phyloP scores from a whole-genome alignment of 129 eudicot genomes.

The Helianthus annuus region DNA sequence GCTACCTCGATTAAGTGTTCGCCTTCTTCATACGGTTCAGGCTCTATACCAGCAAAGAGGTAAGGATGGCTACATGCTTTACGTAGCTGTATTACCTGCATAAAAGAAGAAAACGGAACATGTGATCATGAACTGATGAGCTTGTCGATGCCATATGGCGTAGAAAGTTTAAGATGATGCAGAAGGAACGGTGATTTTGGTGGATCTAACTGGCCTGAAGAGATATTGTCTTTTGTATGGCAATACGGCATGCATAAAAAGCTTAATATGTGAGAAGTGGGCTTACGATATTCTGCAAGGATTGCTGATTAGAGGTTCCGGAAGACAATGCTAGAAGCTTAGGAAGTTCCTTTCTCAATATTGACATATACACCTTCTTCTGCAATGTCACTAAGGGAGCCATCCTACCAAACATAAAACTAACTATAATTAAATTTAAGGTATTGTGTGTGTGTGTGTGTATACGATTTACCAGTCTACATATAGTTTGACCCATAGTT shows the following conservation, averaged over 20 bases:
- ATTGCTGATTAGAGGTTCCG: constrained; percentile 66
- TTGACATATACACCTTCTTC: constrained; percentile 86
- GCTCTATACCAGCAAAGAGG: constrained; percentile 97
- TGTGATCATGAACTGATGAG: background rate
- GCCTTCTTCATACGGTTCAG: constrained; percentile 98
- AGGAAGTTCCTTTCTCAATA: constrained; percentile 85
- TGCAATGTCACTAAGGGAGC: constrained; percentile 74
- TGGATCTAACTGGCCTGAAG: background rate
- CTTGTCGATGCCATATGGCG: background rate
- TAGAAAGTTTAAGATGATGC: constrained; percentile 1
- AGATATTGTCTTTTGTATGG: background rate
- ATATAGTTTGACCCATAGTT: too few relatives aligned
- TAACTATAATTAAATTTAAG: too few relatives aligned
- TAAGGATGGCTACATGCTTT: constrained; percentile 99
- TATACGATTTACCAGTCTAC: constrained; percentile 10
- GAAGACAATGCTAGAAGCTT: constrained; percentile 82
- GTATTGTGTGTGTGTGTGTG: too few relatives aligned
- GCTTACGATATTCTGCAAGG: constrained; percentile 81
- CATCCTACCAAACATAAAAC: constrained; percentile 53
- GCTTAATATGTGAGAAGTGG: too few relatives aligned
- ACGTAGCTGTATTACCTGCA: constrained; percentile 90
- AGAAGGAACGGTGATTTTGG: background rate
- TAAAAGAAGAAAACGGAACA: constrained; percentile 6
- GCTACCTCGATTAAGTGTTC: constrained; percentile 95
- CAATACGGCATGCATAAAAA: constrained; percentile 8